Percentiles rank a stretch among this genome's conserved stretches.
These are phyloP conservation scores for Salvia rosmarinus DNA, from an alignment of 257 asterid species.

Conservation along the genomic window DNA sequence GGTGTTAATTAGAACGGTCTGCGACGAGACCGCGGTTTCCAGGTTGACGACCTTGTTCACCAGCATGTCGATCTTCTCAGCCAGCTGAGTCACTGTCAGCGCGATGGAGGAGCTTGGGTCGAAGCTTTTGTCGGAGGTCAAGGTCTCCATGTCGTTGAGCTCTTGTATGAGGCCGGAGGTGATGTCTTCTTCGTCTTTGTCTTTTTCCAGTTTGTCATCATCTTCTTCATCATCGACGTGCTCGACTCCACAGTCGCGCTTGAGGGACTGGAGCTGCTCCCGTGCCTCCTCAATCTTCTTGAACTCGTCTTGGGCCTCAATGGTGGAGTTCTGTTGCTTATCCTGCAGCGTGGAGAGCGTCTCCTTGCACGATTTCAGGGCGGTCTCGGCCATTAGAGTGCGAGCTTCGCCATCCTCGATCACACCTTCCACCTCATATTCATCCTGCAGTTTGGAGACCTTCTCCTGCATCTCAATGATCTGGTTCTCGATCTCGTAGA, in stretches of 20 bases:
- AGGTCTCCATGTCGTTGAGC: slow-evolving; percentile 23
- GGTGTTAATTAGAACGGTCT: slow-evolving; percentile 68
- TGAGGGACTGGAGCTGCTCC: slow-evolving; percentile 48
- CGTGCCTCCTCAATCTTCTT: slow-evolving; percentile 63
- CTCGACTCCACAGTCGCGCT: slow-evolving; percentile 36
- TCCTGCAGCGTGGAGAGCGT: slow-evolving; percentile 63
- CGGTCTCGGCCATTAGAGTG: slow-evolving; percentile 81
- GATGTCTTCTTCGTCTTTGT: slow-evolving; percentile 8
- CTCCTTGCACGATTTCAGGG: slow-evolving; percentile 78
- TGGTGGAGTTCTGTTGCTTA: slow-evolving; percentile 54
- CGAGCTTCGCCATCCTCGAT: slow-evolving; percentile 84
- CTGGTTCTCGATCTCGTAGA: slow-evolving; percentile 75
- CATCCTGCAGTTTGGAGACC: slow-evolving; percentile 69
- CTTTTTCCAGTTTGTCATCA: neutral
- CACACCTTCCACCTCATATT: slow-evolving; percentile 53
- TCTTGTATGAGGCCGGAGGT: slow-evolving; percentile 34
- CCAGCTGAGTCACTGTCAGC: slow-evolving; percentile 73
- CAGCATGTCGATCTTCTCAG: slow-evolving; percentile 81
- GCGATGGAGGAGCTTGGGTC: slow-evolving; percentile 42
- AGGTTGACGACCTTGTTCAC: slow-evolving; percentile 73
- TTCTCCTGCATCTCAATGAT: slow-evolving; percentile 72
- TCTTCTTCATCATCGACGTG: slow-evolving; percentile 37
- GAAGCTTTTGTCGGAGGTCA: slow-evolving; percentile 23
- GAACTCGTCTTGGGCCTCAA: slow-evolving; percentile 58
- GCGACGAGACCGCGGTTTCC: slow-evolving; percentile 78